A percentile compares a stretch with the other conserved stretches of the same genome.
Evolutionary conservation across 1,139 yeast species (phyloP).

Genomic region (Debaryomyces nepalensis): DNA sequence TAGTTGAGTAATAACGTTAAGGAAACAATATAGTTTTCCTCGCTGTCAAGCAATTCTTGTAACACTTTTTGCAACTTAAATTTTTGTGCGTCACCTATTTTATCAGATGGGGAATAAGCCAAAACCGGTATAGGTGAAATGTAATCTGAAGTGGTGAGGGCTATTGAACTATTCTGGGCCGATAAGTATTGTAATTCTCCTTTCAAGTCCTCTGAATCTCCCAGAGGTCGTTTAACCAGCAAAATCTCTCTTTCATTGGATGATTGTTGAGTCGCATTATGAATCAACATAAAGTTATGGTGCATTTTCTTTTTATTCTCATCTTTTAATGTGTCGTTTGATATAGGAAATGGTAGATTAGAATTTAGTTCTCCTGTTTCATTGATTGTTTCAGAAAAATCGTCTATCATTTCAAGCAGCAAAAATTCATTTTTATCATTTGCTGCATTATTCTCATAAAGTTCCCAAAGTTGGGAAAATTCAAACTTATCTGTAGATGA

Average conservation of each 20-base stretch:
- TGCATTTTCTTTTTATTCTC: too few species aligned
- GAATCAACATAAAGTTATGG: too few species aligned
- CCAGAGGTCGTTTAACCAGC: background rate
- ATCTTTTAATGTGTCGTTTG: too few species aligned
- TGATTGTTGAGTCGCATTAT: background rate
- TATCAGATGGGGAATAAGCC: slow-evolving; percentile 23
- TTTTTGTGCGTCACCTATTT: slow-evolving; percentile 14
- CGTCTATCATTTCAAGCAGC: background rate
- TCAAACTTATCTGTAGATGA: background rate
- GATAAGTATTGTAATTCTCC: background rate
- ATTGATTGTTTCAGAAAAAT: background rate
- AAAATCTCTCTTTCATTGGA: background rate
- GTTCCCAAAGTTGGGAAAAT: slow-evolving; percentile 6
- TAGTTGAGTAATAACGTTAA: slow-evolving; percentile 42
- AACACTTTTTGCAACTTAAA: slow-evolving; percentile 40
- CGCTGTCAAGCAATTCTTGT: slow-evolving; percentile 54
- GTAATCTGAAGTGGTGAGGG: slow-evolving; percentile 20
- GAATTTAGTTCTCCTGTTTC: background rate
- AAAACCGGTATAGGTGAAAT: slow-evolving; percentile 29
- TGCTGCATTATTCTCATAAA: background rate
- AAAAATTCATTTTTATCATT: background rate
- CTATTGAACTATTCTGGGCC: slow-evolving; percentile 5
- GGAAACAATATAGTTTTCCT: slow-evolving; percentile 48
- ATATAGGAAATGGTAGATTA: background rate
- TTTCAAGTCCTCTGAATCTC: background rate